Evolutionary conservation across 106 monocot species (phyloP).

Genomic region (Iris macrosiphon): DNA sequence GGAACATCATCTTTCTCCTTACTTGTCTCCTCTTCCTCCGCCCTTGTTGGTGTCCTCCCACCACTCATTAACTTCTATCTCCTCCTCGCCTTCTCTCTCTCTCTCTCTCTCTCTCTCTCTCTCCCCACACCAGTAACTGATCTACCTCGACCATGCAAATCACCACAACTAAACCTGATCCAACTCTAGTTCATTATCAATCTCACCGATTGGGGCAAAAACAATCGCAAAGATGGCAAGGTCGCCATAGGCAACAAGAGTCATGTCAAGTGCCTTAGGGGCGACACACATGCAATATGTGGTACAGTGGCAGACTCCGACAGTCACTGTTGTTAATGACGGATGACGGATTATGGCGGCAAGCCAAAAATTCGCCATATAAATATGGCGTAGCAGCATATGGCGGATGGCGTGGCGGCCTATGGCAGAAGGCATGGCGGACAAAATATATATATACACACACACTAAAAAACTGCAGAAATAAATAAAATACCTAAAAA

Average conservation of each 20-base stretch:
- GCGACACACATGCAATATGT: conserved; percentile 74
- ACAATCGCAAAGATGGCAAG: conserved; percentile 24
- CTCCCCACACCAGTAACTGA: conserved; percentile 22
- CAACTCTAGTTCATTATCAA: background rate
- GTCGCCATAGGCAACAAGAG: conserved; percentile 38
- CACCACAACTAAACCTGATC: conserved; percentile 17
- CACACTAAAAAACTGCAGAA: too few relatives aligned
- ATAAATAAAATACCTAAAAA: too few relatives aligned
- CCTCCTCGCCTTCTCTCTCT: conserved; percentile 61
- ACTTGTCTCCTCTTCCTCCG: conserved; percentile 13
- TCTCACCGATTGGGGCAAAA: conserved; percentile 36
- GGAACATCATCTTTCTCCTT: conserved; percentile 22
- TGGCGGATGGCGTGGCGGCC: too few relatives aligned
- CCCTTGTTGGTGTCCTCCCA: background rate
- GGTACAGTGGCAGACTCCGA: conserved; percentile 36
- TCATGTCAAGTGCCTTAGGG: conserved; percentile 85
- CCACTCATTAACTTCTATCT: conserved; percentile 46
- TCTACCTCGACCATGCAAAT: conserved; percentile 49
- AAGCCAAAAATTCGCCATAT: too few relatives aligned
- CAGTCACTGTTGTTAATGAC: too few relatives aligned
- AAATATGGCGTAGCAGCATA: too few relatives aligned
- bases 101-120: too few relatives aligned
- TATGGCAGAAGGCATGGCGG: too few relatives aligned
- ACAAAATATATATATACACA: too few relatives aligned
- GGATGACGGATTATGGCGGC: too few relatives aligned